Evolutionary conservation across 192 early-diverging fungal species (phyloP), one percentile per base, ranked within the genome.

Genomic region (Coemansia sp.): DNA sequence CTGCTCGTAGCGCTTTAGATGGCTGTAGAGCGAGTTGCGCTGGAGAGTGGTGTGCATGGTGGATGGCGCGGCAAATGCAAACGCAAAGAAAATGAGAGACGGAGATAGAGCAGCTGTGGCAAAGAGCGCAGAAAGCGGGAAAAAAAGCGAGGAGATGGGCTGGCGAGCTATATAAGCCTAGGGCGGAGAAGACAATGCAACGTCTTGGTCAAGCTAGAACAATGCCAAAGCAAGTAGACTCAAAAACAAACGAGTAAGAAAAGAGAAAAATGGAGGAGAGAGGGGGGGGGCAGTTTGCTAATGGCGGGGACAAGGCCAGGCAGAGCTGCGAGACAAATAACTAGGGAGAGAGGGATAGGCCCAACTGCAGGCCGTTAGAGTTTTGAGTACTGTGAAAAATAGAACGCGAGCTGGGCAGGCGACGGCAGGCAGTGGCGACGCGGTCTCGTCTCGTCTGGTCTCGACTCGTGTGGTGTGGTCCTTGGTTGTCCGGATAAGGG

Each of bases 21-120:
- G 58, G 25, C 48, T 58, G 16, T 56, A 36, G 14, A 42, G 52
- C 3, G 47, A 22, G 48, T 29, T 48, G 28, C 58, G 68, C 45
- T 70, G 71, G 28, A 73, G 58, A 39, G 75, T 57, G 3, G 75
- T 66, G 27, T 74, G 62, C 77, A 80, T 71, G 45, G 36, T 64
- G 24, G 6, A 47, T 46, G 18, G 10, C 39, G 39, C 34, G 39
- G 46, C 22, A 28, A 6, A 47, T 6, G 36, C 23, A 30, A 29
- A 51, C n/a, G n/a, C n/a, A n/a, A n/a, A n/a, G n/a, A n/a, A 25
- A 51, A 11, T 6, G 14, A 47, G 46, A 47, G 46, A 47, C 11
- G 46, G 46, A 47, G 39, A 42, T 42, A 42, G 49, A 50, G 49
- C 49, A 24, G 49, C 22, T 50, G 22, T 2, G 11, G 49, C 18